These are phyloP conservation scores for Hyphopichia fennica DNA, from an alignment of 1,139 yeast species.

Conservation along the genomic window DNA sequence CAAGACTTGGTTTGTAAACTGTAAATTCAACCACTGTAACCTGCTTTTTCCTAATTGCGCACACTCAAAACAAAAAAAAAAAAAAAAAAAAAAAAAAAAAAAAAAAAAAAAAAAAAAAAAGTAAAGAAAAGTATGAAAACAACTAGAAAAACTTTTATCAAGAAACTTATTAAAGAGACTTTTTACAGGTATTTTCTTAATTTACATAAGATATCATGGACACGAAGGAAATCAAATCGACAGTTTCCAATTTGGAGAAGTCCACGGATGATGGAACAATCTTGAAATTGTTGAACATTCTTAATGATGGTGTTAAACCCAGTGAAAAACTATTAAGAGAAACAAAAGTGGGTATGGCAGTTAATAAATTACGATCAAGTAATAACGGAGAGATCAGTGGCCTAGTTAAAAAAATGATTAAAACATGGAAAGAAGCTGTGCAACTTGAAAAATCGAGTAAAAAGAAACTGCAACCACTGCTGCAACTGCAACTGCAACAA, in stretches of 20 bases:
- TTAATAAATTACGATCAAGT: slow-evolving; percentile 80
- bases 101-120: not conserved
- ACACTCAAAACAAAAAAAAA: not conserved
- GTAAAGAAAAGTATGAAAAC: not conserved
- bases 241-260: slow-evolving; percentile 72
- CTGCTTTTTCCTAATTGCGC: too few species aligned
- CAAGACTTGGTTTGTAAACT: too few species aligned
- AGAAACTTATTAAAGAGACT: too few species aligned
- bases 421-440: slow-evolving; percentile 88
- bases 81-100: not conserved
- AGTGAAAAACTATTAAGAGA: slow-evolving; percentile 82
- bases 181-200: not conserved
- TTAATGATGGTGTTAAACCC: slow-evolving; percentile 76
- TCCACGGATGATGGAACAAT: slow-evolving; percentile 67
- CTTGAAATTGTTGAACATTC: slow-evolving; percentile 61
- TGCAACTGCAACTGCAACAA: not conserved
- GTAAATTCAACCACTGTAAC: too few species aligned
- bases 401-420: slow-evolving; percentile 78
- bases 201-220: slow-evolving; percentile 47
- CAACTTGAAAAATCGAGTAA: slow-evolving; percentile 64
- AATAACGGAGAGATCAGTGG: slow-evolving; percentile 63
- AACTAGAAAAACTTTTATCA: not conserved
- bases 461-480: slow-evolving; percentile 17
- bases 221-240: slow-evolving; percentile 67
- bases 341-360: slow-evolving; percentile 98